phyloP scores from a whole-genome alignment of 1,139 yeast species.

The Candida pseudoviswanathii region DNA sequence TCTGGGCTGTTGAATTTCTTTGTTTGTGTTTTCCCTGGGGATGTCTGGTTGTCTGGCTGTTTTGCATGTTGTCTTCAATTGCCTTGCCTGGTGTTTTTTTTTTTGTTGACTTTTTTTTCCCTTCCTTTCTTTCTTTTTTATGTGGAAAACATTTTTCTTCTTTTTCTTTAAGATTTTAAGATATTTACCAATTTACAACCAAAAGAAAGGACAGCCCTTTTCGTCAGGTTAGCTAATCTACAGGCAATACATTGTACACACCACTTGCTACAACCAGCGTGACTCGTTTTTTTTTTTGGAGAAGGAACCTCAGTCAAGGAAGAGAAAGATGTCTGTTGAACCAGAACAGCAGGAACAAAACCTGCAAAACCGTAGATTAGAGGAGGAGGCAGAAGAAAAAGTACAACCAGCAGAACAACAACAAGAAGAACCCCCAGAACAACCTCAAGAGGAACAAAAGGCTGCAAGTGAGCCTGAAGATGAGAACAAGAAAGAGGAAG shows the following conservation, averaged over 20 bases:
- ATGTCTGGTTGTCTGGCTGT: background rate
- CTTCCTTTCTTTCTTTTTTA: background rate
- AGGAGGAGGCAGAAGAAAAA: constrained; percentile 5
- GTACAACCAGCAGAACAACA: constrained; percentile 1
- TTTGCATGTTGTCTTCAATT: background rate
- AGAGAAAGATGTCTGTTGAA: background rate
- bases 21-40: too few species aligned
- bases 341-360: constrained; percentile 2
- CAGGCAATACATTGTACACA: too few species aligned
- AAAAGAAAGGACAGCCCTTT: background rate
- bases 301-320: too few species aligned
- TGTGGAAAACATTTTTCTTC: background rate
- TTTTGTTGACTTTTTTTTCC: constrained; percentile 1
- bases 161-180: constrained; percentile 1
- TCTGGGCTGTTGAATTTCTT: too few species aligned
- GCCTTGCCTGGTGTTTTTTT: background rate
- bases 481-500: background rate
- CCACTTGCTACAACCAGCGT: too few species aligned
- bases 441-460: background rate
- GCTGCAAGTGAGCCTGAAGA: background rate
- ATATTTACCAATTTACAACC: background rate
- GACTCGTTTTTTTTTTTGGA: background rate
- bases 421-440: background rate
- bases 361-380: constrained; percentile 4
- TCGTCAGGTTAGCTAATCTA: too few species aligned